Base-by-base conservation (phyloP, 2,329 filamentous ascomycete species). In the Pyrenochaeta sp. region DNA sequence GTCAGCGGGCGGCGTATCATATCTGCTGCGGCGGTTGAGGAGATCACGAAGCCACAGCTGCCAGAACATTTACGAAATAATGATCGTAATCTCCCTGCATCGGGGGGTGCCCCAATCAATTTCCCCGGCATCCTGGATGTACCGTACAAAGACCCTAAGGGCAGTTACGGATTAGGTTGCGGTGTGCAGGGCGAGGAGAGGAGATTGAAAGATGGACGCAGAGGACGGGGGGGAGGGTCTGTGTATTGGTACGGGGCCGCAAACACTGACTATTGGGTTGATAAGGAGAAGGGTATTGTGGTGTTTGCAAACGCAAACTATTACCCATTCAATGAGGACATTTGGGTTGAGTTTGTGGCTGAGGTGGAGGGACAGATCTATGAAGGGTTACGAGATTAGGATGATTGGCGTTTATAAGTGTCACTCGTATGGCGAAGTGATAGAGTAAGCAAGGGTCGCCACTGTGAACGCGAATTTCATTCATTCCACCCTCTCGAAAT, bases 151-250 rank as follows among this genome's bases (percentile, higher is more conserved):
- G 84, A 72, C 47, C 70, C 70, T 1, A 55, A 67, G 29, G 61
- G 60, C 13, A 57, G 51, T 31, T 63, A 49, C 34, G 55, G 59
- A 4, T 28, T 64, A 10, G 71, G 71, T n/a, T 79, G 76, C 0
- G 83, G 82, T 40, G 77, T 84, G 74, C 68, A 83, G 20, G 78
- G 58, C 0, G 50, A 41, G 8, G 48, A 59, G 26, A 74, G 75
- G 5, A 73, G 72, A 1, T 47, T 68, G 3, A 7, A 14, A 3
- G 36, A 43, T 28, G 59, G 55, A 3, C 39, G 27, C 23, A 57
- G 18, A 23, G 61, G 58, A 4, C 41, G 57, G 15, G 51, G 52
- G 5, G 55, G 50, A 35, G 58, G 57, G 7, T 58, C 43, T 35
- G 43, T 58, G 30, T 62, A 60, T 44, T 65, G 60, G 60, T 62